These are phyloP conservation scores for Oidiodendron maius DNA, from an alignment of 495 filamentous ascomycete genomes.

Conservation along the genomic window DNA sequence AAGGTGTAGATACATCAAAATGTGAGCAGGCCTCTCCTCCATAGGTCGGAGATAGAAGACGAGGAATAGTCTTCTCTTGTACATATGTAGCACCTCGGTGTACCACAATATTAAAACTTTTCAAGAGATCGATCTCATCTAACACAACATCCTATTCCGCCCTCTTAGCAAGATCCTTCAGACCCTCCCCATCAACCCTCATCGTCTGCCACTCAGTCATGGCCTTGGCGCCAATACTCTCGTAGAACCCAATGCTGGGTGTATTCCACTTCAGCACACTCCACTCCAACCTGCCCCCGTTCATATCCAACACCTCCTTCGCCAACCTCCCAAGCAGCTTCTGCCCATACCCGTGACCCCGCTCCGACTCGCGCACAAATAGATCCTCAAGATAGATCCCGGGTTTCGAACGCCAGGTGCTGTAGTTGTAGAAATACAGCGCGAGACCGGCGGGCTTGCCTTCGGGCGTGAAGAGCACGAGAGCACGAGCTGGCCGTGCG, in stretches of 20 bases:
- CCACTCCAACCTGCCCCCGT: constrained; percentile 83
- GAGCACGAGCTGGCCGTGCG: constrained; percentile 21
- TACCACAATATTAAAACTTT: no score
- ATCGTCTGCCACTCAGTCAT: constrained; percentile 89
- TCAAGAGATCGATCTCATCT: no score
- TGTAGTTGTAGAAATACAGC: constrained; percentile 54
- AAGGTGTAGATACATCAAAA: constrained; percentile 8
- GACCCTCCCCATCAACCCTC: constrained; percentile 72
- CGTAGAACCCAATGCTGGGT: constrained; percentile 83
- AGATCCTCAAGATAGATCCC: constrained; percentile 95
- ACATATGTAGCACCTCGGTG: no score
- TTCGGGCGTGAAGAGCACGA: constrained; percentile 37
- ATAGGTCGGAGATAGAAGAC: no score
- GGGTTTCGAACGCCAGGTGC: constrained; percentile 76
- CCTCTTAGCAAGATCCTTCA: constrained; percentile 52
- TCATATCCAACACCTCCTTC: constrained; percentile 62
- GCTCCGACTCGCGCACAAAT: constrained; percentile 65
- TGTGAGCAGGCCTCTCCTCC: no score
- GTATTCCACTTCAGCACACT: constrained; percentile 88
- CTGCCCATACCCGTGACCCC: constrained; percentile 75
- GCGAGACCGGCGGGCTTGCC: constrained; percentile 45
- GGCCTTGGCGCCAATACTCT: constrained; percentile 62
- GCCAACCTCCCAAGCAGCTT: constrained; percentile 70
- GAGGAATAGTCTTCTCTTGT: no score
- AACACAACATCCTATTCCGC: constrained; percentile 10